These are phyloP conservation scores for Sanchytrium tribonematis DNA, from an alignment of 371 early-diverging fungal genomes.

Conservation along the genomic window DNA sequence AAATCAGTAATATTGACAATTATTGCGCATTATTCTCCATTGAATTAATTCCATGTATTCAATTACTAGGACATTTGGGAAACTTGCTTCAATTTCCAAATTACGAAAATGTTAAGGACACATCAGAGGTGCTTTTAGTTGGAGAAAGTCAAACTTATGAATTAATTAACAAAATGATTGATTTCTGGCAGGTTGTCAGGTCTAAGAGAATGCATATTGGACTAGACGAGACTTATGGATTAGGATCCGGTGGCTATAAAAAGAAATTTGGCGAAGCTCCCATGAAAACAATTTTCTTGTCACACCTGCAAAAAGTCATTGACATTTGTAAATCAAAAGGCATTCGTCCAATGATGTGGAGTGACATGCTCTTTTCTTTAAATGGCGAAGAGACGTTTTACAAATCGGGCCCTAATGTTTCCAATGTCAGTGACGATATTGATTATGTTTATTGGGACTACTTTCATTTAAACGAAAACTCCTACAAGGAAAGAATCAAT, in stretches of 20 bases:
- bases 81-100: constrained; percentile 66
- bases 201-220: constrained; percentile 54
- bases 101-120: constrained; percentile 41
- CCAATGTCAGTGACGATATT: constrained; percentile 22
- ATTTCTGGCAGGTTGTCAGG: too few relatives aligned
- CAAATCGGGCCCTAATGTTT: constrained; percentile 10
- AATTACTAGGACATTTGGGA: constrained; percentile 61
- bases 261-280: constrained; percentile 43
- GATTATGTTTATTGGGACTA: constrained; percentile 67
- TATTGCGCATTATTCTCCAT: constrained; percentile 47
- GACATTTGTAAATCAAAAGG: constrained; percentile 31
- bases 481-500: constrained; percentile 38
- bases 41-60: constrained; percentile 62
- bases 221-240: constrained; percentile 60
- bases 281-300: constrained; percentile 36
- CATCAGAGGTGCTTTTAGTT: constrained; percentile 39
- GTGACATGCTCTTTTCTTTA: constrained; percentile 20
- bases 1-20: constrained; percentile 37
- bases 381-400: constrained; percentile 27
- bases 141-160: constrained; percentile 41
- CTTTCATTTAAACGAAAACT: constrained; percentile 30
- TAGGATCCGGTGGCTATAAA: constrained; percentile 48
- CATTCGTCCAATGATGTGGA: constrained; percentile 53
- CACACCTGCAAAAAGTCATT: constrained; percentile 37
- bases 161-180: constrained; percentile 41